phyloP scores from a whole-genome alignment of 2,329 filamentous ascomycete species.

The Stemphylium beticola region DNA sequence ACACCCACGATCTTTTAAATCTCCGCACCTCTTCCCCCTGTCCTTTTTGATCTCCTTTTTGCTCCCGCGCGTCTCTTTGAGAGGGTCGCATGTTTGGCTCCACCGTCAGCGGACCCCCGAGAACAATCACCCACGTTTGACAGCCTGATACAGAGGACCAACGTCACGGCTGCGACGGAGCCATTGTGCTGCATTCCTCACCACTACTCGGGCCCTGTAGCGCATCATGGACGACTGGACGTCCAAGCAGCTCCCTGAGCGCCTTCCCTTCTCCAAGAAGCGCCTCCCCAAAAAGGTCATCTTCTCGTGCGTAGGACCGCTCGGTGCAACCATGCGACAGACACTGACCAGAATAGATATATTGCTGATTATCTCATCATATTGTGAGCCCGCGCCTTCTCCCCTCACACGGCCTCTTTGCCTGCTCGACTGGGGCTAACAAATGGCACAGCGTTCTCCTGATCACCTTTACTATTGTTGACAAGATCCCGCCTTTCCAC shows the following conservation, averaged over 20 bases:
- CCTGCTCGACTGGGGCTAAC: slow-evolving; percentile 19
- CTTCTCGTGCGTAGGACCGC: slow-evolving; percentile 55
- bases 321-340: background rate
- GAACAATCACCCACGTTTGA: slow-evolving; percentile 1
- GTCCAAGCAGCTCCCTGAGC: slow-evolving; percentile 49
- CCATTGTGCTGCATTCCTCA: slow-evolving; percentile 8
- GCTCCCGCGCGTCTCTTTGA: slow-evolving; percentile 33
- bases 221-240: slow-evolving; percentile 44
- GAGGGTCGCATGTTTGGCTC: slow-evolving; percentile 37
- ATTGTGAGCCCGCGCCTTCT: slow-evolving; percentile 51
- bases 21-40: background rate
- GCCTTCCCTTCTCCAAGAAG: slow-evolving; percentile 62
- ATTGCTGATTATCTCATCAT: slow-evolving; percentile 66
- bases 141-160: slow-evolving; percentile 10
- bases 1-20: slow-evolving; percentile 15
- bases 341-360: slow-evolving; percentile 53
- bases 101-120: slow-evolving; percentile 22
- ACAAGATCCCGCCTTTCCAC: slow-evolving; percentile 62
- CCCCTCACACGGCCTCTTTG: slow-evolving; percentile 45
- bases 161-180: slow-evolving; percentile 3
- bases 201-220: slow-evolving; percentile 27
- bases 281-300: slow-evolving; percentile 58
- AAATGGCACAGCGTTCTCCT: slow-evolving; percentile 55
- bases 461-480: slow-evolving; percentile 59
- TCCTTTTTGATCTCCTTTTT: slow-evolving; percentile 22